Evolutionary conservation across 2,329 filamentous ascomycete species (phyloP), one percentile per base, ranked within the genome.

Genomic region (Fusarium beomiforme): DNA sequence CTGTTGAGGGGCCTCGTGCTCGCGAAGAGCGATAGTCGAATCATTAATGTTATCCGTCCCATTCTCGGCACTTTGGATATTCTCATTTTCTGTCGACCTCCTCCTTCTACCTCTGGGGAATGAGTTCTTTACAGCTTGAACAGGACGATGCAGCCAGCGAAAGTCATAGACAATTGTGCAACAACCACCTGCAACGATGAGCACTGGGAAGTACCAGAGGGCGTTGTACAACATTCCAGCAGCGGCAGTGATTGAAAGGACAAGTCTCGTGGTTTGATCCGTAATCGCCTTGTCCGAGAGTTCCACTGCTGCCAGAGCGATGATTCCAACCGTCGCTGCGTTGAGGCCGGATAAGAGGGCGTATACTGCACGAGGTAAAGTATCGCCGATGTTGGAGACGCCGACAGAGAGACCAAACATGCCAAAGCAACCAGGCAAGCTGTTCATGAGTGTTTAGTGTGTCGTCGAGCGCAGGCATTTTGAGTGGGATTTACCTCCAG

Each of bases 291-390:
- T 93, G 17, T 89, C 83, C 0, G 91, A 87, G 0, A 94, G 83
- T 76, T 92, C 82, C 0, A 93, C 89, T 1, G 90, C 92, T 2
- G 92, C 91, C 0, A 93, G 81, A 0, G 91, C 89, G 59, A 94
- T 89, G 31, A 94, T 88, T 0, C 92, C 92, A 1, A 94, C 92
- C 0, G 90, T 92, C 0, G 91, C 88, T 0, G 91, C 87, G 74
- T 94, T 94, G 8, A 94, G 83, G 0, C 92, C 92, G 0, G 90
- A 92, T 0, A 94, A 83, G 0, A 94, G 82, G 0, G 91, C 91
- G 73, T 93, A 94, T 0, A 89, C 91, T 0, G 88, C 84, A 0
- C 80, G 76, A 0, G 91, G 92, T 0, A 94, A 84, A 0, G 83
- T 83, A 3, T 88, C 84, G 5, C 82, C 82, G 29, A 94, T 88